Evolutionary conservation across 495 filamentous ascomycete species (phyloP), one percentile per base, ranked within the genome.

Genomic region (Haplographium delicatum): DNA sequence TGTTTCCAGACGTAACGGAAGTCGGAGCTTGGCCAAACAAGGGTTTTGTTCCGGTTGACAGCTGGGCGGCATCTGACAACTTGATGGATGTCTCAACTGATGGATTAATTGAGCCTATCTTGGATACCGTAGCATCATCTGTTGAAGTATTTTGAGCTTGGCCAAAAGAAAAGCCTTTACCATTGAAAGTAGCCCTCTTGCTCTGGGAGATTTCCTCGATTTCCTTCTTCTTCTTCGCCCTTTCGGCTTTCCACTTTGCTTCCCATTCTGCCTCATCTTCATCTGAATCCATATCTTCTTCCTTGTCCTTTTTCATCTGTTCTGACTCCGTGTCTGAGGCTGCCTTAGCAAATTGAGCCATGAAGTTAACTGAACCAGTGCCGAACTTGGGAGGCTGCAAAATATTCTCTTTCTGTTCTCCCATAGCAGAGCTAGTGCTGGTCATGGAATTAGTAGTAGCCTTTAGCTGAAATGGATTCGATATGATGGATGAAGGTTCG

Each of bases 261-360:
- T 76, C 68, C 68, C 54, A 77, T 64, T 48, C 64, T 56, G 30
- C 69, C 44, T 72, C 68, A 15, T 76, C 75, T 23, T 78, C 74
- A 11, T 79, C 77, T 0, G 72, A 78, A 50, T 80, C 77, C 44
- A 70, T 73, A 1, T 82, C 77, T 41, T 76, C 76, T 1, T 67
- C 72, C 57, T 75, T 81, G 40, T 75, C 74, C 59, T 76, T 76
- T 13, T 60, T 63, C 51, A 75, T 74, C 39, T 68, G 68, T 30
- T 73, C 68, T 27, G 65, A 64, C 19, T 53, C 43, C 10, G 31
- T 49, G 9, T 44, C 54, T 26, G 44, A 25, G 13, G 41, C 35
- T n/a, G 31, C 23, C 28, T 56, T 47, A 2, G 16, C 6, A 53
- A 66, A 69, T 33, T 67, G 63, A 11, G 54, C 44, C 24, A 61